Evolutionary conservation across 2,329 filamentous ascomycete species (phyloP).

Genomic region (Monilinia aucupariae): DNA sequence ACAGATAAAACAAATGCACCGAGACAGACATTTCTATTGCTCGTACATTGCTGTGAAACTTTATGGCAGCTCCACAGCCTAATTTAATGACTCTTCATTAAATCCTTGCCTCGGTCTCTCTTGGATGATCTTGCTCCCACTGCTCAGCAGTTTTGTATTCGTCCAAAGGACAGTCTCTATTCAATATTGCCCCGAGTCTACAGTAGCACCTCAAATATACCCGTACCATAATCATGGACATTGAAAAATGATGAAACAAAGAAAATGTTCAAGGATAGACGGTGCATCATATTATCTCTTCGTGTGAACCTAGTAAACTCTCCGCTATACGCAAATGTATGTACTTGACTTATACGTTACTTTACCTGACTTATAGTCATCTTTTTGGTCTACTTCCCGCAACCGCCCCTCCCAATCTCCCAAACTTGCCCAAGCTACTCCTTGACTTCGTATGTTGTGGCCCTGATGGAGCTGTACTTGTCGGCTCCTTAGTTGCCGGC

Average conservation of each 20-base stretch:
- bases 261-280: neutral
- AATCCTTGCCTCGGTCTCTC: neutral
- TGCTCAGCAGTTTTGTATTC: neutral
- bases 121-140: neutral
- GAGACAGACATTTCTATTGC: neutral
- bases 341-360: neutral
- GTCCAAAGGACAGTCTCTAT: no score
- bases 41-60: neutral
- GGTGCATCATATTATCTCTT: neutral
- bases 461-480: conserved; percentile 37
- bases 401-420: conserved; percentile 65
- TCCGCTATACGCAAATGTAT: neutral
- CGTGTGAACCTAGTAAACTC: neutral
- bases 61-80: neutral
- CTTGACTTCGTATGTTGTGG: conserved; percentile 51
- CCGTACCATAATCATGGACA: neutral
- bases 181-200: neutral
- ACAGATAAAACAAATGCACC: no score
- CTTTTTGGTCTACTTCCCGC: conserved; percentile 48
- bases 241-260: neutral
- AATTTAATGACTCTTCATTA: neutral
- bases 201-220: neutral
- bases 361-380: conserved; percentile 32
- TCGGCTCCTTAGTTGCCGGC: conserved; percentile 43
- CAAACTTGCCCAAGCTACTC: conserved; percentile 62